Evolutionary conservation across 2,329 filamentous ascomycete genomes (phyloP).

Genomic region (Aspergillus sp.): DNA sequence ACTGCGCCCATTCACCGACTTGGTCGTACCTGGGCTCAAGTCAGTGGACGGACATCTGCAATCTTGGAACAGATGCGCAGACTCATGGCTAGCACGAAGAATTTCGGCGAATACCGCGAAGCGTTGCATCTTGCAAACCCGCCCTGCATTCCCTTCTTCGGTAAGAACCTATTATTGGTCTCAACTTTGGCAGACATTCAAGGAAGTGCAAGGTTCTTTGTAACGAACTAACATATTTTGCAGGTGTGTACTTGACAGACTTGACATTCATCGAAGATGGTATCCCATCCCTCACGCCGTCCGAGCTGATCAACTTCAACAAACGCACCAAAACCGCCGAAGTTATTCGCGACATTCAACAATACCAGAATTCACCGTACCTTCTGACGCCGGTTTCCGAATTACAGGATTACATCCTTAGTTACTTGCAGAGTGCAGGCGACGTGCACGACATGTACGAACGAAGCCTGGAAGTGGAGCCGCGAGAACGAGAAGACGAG

Average conservation of each 20-base stretch:
- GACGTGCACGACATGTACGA: constrained; percentile 99
- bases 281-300: constrained; percentile 95
- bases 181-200: not conserved
- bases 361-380: constrained; percentile 98
- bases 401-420: constrained; percentile 94
- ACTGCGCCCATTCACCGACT: constrained; percentile 94
- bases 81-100: constrained; percentile 96
- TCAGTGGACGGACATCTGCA: constrained; percentile 79
- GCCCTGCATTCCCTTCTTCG: constrained; percentile 97
- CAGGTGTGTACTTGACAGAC: constrained; percentile 95
- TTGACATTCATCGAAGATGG: constrained; percentile 98
- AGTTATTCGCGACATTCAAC: constrained; percentile 97
- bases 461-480: constrained; percentile 90
- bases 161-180: constrained; percentile 60
- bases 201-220: not conserved
- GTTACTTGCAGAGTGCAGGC: constrained; percentile 91
- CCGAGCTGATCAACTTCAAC: constrained; percentile 96
- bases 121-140: constrained; percentile 90
- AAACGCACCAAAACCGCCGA: constrained; percentile 98
- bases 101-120: constrained; percentile 96
- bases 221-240: not conserved
- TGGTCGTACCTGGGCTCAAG: constrained; percentile 91
- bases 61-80: constrained; percentile 89
- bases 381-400: constrained; percentile 85
- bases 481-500: constrained; percentile 94